Conservation (phyloP, 1,284 basidiomycete genomes). For the Retiboletus flavoniger region DNA sequence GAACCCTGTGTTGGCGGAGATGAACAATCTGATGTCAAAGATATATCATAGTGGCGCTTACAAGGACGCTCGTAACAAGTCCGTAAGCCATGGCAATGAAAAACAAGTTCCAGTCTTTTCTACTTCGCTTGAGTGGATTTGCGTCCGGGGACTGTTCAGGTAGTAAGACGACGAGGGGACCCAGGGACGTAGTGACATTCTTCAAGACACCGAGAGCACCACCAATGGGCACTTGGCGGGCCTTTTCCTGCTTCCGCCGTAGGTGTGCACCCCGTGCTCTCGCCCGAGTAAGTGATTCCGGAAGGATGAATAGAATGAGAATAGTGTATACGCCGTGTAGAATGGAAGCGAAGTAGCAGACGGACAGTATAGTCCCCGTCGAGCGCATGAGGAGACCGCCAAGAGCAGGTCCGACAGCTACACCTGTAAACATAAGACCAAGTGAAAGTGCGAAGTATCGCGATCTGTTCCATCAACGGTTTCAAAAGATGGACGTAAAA, state of each 20-base stretch:
- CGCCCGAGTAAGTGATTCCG: constrained; percentile 66
- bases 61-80: constrained; percentile 54
- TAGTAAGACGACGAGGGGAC: constrained; percentile 64
- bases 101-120: constrained; percentile 70
- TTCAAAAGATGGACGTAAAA: background rate
- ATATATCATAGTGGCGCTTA: constrained; percentile 34
- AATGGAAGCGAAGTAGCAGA: constrained; percentile 65
- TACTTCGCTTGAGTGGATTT: constrained; percentile 41
- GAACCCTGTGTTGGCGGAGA: constrained; percentile 51
- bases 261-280: constrained; percentile 19
- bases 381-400: constrained; percentile 63
- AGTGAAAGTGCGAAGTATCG: constrained; percentile 61
- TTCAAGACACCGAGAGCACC: constrained; percentile 25
- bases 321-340: constrained; percentile 52
- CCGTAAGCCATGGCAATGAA: constrained; percentile 58
- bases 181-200: constrained; percentile 55
- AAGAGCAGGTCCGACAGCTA: constrained; percentile 71
- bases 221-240: constrained; percentile 1
- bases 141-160: constrained; percentile 39
- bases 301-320: constrained; percentile 60
- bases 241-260: constrained; percentile 12
- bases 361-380: constrained; percentile 57
- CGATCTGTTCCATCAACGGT: constrained; percentile 39
- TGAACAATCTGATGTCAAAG: constrained; percentile 1
- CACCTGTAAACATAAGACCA: constrained; percentile 64